Evolutionary conservation across 2,329 filamentous ascomycete genomes (phyloP), one percentile per base, ranked within the genome.

Genomic region (Davidsoniella neocaledoniae): DNA sequence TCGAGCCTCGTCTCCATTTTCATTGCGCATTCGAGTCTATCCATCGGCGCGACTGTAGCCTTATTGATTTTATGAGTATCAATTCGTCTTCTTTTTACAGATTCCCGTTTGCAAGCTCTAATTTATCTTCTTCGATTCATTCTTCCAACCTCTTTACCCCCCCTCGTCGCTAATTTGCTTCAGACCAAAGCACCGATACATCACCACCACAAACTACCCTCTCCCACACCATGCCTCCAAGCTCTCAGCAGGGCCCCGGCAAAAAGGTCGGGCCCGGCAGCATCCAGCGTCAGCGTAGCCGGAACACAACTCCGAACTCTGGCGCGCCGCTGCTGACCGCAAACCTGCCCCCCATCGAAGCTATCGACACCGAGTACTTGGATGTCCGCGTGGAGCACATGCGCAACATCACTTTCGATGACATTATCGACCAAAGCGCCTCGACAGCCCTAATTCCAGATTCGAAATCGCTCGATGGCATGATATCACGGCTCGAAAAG

Each of bases 281-380:
- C 57, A 73, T 78, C 54, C 76, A 76, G 56, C 77, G 79, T 57
- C 82, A 80, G 57, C 72, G 77, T 54, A 87, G 82, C 61, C 80
- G 84, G 60, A 88, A 87, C 63, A 85, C 82, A 36, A 90, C 84
- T 14, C 85, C 84, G 36, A 74, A 76, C 59, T 72, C 76, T 33
- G 65, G 61, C 55, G 17, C 45, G 3, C 25, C 46, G 8, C 29
- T 21, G 12, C 39, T 23, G 10, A 25, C 51, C 60, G 72, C 67
- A 59, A 71, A 57, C 63, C 69, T 77, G 38, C 74, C 74, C 2
- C 68, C 72, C 4, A 68, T 74, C 57, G 69, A 76, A 50, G 66
- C 67, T 49, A 68, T 73, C 58, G 71, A 76, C 53, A 76, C 79
- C 19, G 73, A 82, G 50, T 83, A 81, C 60, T 73, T 87, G 48